Conservation (phyloP, 208 protist species). For the Herpetomonas muscarum region DNA sequence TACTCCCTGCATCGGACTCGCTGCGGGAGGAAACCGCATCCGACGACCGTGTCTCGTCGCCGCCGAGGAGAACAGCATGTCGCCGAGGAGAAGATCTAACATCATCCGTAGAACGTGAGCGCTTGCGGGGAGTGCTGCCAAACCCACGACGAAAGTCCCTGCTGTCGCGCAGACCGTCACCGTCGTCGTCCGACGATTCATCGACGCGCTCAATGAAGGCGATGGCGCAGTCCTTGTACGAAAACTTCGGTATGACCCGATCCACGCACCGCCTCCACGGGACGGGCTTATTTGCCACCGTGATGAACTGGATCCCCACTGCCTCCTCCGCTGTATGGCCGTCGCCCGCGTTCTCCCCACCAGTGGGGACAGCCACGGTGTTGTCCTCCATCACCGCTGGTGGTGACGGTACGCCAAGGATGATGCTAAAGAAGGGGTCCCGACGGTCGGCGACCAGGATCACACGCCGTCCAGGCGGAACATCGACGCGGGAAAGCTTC, state of each 20-base stretch:
- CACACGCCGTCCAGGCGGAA: slow-evolving; percentile 34
- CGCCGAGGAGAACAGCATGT: too few relatives aligned
- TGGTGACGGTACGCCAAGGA: slow-evolving; percentile 15
- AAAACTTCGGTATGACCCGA: slow-evolving; percentile 5
- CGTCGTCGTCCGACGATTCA: too few relatives aligned
- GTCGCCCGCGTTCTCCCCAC: slow-evolving; percentile 8
- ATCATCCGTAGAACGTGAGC: too few relatives aligned
- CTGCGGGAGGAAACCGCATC: too few relatives aligned
- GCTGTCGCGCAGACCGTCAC: too few relatives aligned
- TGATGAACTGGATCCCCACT: slow-evolving; percentile 11
- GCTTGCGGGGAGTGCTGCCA: too few relatives aligned
- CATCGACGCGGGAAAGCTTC: slow-evolving; percentile 34
- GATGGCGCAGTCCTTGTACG: slow-evolving; percentile 17
- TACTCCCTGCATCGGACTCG: too few relatives aligned
- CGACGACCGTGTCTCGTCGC: too few relatives aligned
- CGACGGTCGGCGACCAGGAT: slow-evolving; percentile 43
- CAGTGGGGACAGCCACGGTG: neutral
- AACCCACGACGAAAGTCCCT: too few relatives aligned
- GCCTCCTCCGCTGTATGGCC: neutral
- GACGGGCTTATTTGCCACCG: slow-evolving; percentile 22
- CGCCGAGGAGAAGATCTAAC: too few relatives aligned
- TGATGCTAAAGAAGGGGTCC: slow-evolving; percentile 39
- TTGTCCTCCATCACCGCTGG: neutral
- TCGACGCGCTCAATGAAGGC: slow-evolving; percentile 5
- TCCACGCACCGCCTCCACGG: slow-evolving; percentile 18